Percentiles rank a stretch among this genome's conserved stretches.
Conservation (phyloP, 805 yeast genomes). For the Yamadazyma akitaensis region DNA sequence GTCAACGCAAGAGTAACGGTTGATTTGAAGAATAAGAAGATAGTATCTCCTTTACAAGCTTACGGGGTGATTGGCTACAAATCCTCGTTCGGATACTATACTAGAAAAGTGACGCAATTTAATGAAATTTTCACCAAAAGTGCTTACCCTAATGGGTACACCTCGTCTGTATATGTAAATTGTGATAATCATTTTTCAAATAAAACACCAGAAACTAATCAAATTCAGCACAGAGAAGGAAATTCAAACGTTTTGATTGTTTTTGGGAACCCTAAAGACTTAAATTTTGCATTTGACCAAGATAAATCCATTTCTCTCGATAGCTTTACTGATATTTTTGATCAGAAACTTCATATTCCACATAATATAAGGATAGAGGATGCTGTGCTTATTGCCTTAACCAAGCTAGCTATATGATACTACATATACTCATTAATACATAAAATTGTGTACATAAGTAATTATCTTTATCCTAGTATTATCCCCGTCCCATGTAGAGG, state of each 20-base stretch:
- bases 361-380: conserved; percentile 66
- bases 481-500: too few relatives aligned
- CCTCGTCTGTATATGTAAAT: conserved; percentile 60
- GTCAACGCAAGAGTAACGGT: conserved; percentile 79
- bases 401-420: background rate
- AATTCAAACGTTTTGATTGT: conserved; percentile 47
- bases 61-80: conserved; percentile 62
- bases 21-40: conserved; percentile 54
- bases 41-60: conserved; percentile 71
- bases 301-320: conserved; percentile 53
- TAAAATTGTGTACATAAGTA: background rate
- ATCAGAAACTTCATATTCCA: conserved; percentile 55
- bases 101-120: conserved; percentile 61
- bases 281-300: conserved; percentile 48
- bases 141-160: conserved; percentile 61
- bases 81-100: conserved; percentile 68
- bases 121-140: conserved; percentile 69
- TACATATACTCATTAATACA: background rate
- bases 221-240: conserved; percentile 12
- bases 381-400: conserved; percentile 56
- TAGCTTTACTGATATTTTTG: conserved; percentile 63
- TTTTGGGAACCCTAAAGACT: conserved; percentile 60
- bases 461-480: too few relatives aligned
- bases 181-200: conserved; percentile 57
- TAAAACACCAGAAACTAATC: conserved; percentile 10